Evolutionary conservation across 371 early-diverging fungal genomes (phyloP).

Genomic region (Astathelohania contejeani): DNA sequence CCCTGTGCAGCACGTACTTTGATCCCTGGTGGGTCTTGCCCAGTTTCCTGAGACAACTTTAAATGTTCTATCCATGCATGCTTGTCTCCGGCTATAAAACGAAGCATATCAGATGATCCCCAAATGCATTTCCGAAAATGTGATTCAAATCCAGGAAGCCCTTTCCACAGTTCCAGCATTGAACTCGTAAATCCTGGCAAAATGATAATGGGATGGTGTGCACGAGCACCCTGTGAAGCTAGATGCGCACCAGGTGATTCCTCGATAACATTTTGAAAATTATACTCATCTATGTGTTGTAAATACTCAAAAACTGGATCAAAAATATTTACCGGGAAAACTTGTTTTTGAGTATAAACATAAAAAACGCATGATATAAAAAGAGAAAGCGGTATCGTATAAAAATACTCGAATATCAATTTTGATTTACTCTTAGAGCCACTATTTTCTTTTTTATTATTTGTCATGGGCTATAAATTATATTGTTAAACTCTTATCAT

Average conservation of each 20-base stretch:
- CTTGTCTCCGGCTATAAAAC: slow-evolving; percentile 63
- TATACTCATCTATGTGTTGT: too few species aligned
- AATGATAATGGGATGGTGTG: slow-evolving; percentile 61
- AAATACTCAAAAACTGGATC: too few species aligned
- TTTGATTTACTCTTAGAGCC: too few species aligned
- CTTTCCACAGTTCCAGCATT: slow-evolving; percentile 71
- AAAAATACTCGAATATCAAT: too few species aligned
- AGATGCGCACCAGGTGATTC: slow-evolving; percentile 12
- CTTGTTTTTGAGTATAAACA: too few species aligned
- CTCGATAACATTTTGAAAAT: too few species aligned
- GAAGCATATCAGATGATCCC: slow-evolving; percentile 65
- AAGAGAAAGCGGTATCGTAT: too few species aligned
- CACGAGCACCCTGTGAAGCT: slow-evolving; percentile 1
- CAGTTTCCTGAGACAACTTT: slow-evolving; percentile 63
- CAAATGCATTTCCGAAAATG: slow-evolving; percentile 74
- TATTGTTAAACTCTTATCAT: too few species aligned
- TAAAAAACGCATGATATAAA: too few species aligned
- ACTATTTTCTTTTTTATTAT: too few species aligned
- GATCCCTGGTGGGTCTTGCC: slow-evolving; percentile 63
- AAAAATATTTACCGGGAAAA: too few species aligned
- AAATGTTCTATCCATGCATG: slow-evolving; percentile 67
- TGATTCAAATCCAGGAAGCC: slow-evolving; percentile 54
- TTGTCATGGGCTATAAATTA: too few species aligned
- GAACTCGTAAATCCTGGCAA: slow-evolving; percentile 76
- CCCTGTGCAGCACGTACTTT: slow-evolving; percentile 72